These are phyloP conservation scores for Sisymbrium irio DNA, from an alignment of 345 rosid species.

Conservation along the genomic window DNA sequence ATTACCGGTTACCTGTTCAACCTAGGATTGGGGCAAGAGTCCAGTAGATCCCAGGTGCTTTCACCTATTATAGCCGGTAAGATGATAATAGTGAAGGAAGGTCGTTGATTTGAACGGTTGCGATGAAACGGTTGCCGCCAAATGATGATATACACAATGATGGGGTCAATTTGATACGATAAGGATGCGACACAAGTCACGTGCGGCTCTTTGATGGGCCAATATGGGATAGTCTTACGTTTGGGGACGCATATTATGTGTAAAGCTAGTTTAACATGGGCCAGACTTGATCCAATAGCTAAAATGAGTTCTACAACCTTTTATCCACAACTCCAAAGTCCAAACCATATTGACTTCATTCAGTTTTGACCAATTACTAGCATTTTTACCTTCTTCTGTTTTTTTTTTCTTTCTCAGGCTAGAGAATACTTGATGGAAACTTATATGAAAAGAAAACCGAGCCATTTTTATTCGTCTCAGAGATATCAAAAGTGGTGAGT, in stretches of 20 bases:
- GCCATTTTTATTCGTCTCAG: too few species aligned
- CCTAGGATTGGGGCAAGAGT: constrained; percentile 2
- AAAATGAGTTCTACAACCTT: neutral
- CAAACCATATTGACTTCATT: neutral
- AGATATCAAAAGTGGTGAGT: too few species aligned
- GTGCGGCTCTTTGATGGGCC: constrained; percentile 16
- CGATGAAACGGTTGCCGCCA: constrained; percentile 48
- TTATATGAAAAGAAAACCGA: too few species aligned
- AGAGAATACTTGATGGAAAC: too few species aligned
- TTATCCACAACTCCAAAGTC: neutral
- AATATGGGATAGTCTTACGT: too few species aligned
- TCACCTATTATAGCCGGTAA: constrained; percentile 52
- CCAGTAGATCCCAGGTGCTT: constrained; percentile 5
- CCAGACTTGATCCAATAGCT: neutral
- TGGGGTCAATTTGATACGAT: constrained; percentile 4
- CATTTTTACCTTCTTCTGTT: too few species aligned
- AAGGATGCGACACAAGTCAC: constrained; percentile 23
- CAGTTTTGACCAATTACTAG: neutral
- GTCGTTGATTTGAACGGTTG: constrained; percentile 39
- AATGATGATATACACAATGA: constrained; percentile 14
- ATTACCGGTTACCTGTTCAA: constrained; percentile 44
- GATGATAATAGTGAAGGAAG: constrained; percentile 11
- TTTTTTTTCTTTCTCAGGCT: too few species aligned
- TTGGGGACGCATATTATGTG: too few species aligned
- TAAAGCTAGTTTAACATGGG: neutral